Conservation (phyloP, 768 basidiomycete species). For the Lactifluus rugatus region DNA sequence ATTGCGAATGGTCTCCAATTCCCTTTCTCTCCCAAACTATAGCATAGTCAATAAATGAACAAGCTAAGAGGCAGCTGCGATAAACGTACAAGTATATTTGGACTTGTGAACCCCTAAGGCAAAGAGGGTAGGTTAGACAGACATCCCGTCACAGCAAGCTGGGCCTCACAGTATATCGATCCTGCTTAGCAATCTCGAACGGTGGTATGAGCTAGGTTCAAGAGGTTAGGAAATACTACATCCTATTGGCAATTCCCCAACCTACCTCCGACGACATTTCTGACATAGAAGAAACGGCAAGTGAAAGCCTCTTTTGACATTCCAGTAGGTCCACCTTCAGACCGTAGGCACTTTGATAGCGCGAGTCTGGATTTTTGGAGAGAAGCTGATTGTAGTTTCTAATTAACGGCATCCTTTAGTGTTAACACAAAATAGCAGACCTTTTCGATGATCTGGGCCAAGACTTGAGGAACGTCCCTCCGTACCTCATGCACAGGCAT, state of each 20-base stretch:
- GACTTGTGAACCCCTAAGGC: constrained; percentile 62
- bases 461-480: constrained; percentile 60
- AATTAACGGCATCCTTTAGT: background rate
- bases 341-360: constrained; percentile 67
- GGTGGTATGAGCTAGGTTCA: constrained; percentile 47
- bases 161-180: constrained; percentile 49
- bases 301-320: constrained; percentile 55
- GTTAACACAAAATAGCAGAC: constrained; percentile 24
- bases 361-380: constrained; percentile 54
- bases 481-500: constrained; percentile 71
- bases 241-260: background rate
- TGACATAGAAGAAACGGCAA: constrained; percentile 45
- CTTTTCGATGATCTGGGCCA: constrained; percentile 63
- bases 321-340: constrained; percentile 58
- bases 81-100: constrained; percentile 45
- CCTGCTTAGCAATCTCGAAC: constrained; percentile 57
- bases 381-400: constrained; percentile 37
- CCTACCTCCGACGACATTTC: constrained; percentile 49
- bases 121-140: background rate
- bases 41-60: background rate
- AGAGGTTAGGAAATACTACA: constrained; percentile 7
- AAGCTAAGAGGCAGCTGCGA: background rate
- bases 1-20: constrained; percentile 56
- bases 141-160: background rate
- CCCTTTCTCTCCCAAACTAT: constrained; percentile 63